Conservation (phyloP, 2,329 filamentous ascomycete species). For the Zopfia rhizophila region DNA sequence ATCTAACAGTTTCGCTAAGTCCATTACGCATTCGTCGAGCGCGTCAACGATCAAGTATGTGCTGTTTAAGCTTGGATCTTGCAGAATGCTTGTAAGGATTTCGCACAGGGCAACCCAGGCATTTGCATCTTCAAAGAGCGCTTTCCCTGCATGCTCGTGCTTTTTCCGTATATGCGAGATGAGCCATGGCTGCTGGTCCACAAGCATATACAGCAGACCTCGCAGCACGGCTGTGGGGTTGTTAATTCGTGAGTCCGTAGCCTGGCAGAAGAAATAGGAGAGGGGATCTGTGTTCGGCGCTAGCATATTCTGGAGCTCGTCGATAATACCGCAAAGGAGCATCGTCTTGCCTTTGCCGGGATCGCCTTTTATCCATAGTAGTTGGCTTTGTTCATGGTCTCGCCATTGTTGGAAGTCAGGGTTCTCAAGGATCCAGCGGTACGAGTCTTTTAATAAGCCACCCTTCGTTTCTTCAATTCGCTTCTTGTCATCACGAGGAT, state of each 20-base stretch:
- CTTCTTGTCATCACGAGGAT: constrained; percentile 17
- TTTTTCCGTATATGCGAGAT: constrained; percentile 44
- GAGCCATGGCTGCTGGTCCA: constrained; percentile 44
- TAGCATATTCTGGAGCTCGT: constrained; percentile 30
- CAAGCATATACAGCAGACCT: constrained; percentile 55
- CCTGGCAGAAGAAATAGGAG: constrained; percentile 57
- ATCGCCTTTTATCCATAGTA: constrained; percentile 49
- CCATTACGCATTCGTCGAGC: constrained; percentile 1
- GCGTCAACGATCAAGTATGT: constrained; percentile 3
- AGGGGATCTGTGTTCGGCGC: constrained; percentile 22
- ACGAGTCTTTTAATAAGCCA: constrained; percentile 14
- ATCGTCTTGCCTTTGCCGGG: constrained; percentile 54
- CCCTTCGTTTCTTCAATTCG: constrained; percentile 19
- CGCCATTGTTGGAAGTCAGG: constrained; percentile 30
- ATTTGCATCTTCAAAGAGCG: constrained; percentile 56
- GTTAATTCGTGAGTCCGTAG: constrained; percentile 42
- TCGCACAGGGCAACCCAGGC: constrained; percentile 48
- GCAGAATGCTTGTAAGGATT: constrained; percentile 53
- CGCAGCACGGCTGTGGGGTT: too few relatives aligned
- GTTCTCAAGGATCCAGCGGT: constrained; percentile 31
- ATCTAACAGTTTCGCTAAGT: constrained; percentile 2
- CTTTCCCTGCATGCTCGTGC: too few relatives aligned
- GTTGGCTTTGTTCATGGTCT: constrained; percentile 27
- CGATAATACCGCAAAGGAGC: constrained; percentile 35
- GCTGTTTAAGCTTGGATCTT: constrained; percentile 32